These are phyloP conservation scores for Aspergillus sp. DNA, from an alignment of 2,329 filamentous ascomycete species.

Conservation along the genomic window DNA sequence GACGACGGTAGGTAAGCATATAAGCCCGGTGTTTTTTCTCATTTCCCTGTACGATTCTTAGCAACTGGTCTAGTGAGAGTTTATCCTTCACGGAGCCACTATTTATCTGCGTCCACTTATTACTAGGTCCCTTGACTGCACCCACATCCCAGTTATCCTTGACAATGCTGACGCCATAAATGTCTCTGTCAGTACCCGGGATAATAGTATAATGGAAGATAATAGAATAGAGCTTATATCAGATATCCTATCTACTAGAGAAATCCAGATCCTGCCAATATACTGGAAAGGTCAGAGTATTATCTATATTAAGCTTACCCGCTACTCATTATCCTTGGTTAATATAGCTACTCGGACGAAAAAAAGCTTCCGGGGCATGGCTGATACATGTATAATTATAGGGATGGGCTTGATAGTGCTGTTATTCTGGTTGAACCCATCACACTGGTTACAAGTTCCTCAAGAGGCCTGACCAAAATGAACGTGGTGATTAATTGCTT, in stretches of 20 bases:
- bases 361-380: conserved; percentile 20
- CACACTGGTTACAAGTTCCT: conserved; percentile 10
- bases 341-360: conserved; percentile 22
- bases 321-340: background rate
- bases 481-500: conserved; percentile 1
- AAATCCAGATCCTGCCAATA: conserved; percentile 3
- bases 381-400: conserved; percentile 5
- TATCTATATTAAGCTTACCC: conserved; percentile 1
- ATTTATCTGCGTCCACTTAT: conserved; percentile 19
- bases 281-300: conserved; percentile 8
- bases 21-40: conserved; percentile 7
- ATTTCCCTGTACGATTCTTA: background rate
- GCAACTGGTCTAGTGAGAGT: background rate
- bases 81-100: conserved; percentile 5
- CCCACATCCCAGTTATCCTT: conserved; percentile 24
- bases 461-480: background rate
- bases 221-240: conserved; percentile 28
- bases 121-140: conserved; percentile 19
- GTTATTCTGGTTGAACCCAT: background rate
- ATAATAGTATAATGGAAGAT: conserved; percentile 20
- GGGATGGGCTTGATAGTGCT: background rate
- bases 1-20: conserved; percentile 23
- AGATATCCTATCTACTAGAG: conserved; percentile 1
- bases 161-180: background rate
- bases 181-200: background rate